These are phyloP conservation scores for Pestalotiopsis sp. DNA, from an alignment of 2,329 filamentous ascomycete genomes.

Conservation along the genomic window DNA sequence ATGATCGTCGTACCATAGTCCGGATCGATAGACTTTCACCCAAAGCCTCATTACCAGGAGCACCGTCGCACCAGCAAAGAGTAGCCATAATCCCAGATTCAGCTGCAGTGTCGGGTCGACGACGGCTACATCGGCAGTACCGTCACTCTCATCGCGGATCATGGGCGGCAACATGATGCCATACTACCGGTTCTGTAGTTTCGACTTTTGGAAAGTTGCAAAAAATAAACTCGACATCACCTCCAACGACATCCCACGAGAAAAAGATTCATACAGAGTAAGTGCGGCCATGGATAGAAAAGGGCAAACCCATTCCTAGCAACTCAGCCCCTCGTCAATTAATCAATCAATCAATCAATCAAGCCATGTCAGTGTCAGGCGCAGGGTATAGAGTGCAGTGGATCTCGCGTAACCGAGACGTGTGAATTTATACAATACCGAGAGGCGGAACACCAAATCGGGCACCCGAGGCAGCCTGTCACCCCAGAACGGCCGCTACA, in stretches of 20 bases:
- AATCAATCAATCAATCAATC: background rate
- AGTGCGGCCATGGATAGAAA: background rate
- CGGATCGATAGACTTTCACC: background rate
- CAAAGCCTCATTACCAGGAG: background rate
- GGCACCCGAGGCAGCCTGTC: background rate
- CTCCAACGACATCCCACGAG: background rate
- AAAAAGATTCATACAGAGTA: background rate
- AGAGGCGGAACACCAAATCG: background rate
- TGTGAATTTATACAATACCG: background rate
- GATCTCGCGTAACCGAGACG: background rate
- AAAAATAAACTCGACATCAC: background rate
- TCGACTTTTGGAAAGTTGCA: background rate
- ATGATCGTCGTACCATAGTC: constrained; percentile 6
- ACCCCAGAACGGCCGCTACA: background rate
- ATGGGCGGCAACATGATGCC: background rate
- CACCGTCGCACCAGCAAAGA: background rate
- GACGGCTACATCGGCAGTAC: background rate
- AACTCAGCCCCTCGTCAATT: too few species aligned
- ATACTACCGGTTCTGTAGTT: background rate
- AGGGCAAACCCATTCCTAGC: background rate
- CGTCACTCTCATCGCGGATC: background rate
- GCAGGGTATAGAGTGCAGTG: background rate
- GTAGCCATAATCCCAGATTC: constrained; percentile 7
- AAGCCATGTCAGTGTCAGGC: background rate
- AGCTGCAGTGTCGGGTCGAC: constrained; percentile 5